Evolutionary conservation across 257 asterid genomes (phyloP).

Genomic region (Solanum commersonii): DNA sequence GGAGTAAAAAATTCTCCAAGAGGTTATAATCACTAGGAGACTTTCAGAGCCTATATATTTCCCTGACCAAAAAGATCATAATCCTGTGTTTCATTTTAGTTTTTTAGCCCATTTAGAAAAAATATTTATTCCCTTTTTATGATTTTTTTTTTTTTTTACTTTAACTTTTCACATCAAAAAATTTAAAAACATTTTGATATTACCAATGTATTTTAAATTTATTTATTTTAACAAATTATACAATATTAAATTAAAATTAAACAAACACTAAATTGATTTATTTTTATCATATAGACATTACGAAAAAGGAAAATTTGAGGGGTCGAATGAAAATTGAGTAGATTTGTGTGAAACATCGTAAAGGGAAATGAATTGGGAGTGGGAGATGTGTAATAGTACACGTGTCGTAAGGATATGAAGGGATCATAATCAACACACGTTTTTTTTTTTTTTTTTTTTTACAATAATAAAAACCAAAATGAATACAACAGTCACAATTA

Average conservation of each 20-base stretch:
- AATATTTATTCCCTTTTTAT: neutral
- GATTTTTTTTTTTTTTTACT: neutral
- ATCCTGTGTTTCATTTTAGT: neutral
- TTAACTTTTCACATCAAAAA: neutral
- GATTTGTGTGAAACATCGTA: slow-evolving; percentile 1
- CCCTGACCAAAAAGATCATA: neutral
- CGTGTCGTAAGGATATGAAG: neutral
- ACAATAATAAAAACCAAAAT: neutral
- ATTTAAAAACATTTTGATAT: no score
- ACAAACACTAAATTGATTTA: no score
- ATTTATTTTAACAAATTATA: no score
- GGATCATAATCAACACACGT: neutral
- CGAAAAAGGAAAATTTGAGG: neutral
- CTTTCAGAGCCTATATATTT: neutral
- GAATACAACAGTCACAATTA: neutral
- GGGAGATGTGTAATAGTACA: neutral
- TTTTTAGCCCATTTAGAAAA: neutral
- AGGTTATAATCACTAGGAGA: neutral
- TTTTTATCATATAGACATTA: neutral
- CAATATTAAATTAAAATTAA: no score
- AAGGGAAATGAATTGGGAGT: neutral
- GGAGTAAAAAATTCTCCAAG: neutral
- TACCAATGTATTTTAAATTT: no score
- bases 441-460: neutral
- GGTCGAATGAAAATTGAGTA: neutral